These are phyloP conservation scores for Ambrosia hybrid DNA, from an alignment of 140 eudicot genomes.

Conservation along the genomic window DNA sequence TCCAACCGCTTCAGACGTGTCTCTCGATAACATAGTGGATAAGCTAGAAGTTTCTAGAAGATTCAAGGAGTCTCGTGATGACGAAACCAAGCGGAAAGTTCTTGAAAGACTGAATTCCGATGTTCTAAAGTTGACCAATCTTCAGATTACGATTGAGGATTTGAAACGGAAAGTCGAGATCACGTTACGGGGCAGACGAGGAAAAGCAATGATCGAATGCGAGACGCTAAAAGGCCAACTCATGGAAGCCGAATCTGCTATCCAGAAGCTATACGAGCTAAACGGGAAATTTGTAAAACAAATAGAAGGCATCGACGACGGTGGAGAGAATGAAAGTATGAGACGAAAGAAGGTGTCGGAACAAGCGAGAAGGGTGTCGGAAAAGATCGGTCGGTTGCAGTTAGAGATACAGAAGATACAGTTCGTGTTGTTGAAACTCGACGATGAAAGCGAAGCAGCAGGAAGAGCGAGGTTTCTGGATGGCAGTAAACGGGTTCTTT, in stretches of 20 bases:
- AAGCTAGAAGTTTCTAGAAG: slow-evolving; percentile 58
- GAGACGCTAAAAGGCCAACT: slow-evolving; percentile 68
- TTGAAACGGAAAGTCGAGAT: slow-evolving; percentile 66
- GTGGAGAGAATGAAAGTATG: slow-evolving; percentile 41
- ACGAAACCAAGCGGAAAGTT: slow-evolving; percentile 61
- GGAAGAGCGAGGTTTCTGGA: slow-evolving; percentile 50
- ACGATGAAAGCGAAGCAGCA: slow-evolving; percentile 48
- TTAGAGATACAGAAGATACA: slow-evolving; percentile 87
- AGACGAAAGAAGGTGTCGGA: slow-evolving; percentile 64
- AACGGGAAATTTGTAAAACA: slow-evolving; percentile 66
- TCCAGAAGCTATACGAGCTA: slow-evolving; percentile 63
- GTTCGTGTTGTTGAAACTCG: slow-evolving; percentile 71
- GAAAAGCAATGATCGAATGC: slow-evolving; percentile 54
- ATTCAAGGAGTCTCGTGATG: slow-evolving; percentile 45
- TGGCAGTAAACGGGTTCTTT: slow-evolving; percentile 56
- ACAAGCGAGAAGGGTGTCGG: slow-evolving; percentile 75
- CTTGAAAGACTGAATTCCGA: slow-evolving; percentile 81
- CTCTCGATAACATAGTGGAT: slow-evolving; percentile 57
- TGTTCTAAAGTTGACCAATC: slow-evolving; percentile 74
- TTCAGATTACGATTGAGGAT: slow-evolving; percentile 87
- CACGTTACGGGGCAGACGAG: slow-evolving; percentile 47
- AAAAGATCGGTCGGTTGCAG: slow-evolving; percentile 84
- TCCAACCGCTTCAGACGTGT: slow-evolving; percentile 38
- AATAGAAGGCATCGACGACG: slow-evolving; percentile 26
- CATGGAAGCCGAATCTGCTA: slow-evolving; percentile 72